Conservation (phyloP, 2,329 filamentous ascomycete genomes). For the Ophiostoma australiae region DNA sequence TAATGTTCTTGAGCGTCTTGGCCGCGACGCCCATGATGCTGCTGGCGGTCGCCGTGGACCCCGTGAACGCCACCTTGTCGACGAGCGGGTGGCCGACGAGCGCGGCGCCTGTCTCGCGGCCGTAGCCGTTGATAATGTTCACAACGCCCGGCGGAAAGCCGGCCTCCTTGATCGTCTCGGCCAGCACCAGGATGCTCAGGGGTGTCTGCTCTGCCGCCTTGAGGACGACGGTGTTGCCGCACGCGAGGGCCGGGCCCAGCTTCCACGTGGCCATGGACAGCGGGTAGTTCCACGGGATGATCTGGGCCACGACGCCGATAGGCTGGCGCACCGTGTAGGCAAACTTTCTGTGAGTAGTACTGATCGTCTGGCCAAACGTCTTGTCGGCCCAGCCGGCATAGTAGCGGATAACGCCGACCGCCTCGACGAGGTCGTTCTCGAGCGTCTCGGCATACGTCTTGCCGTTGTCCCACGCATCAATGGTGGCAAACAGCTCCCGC, state of each 20-base stretch:
- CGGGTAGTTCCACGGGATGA: constrained; percentile 72
- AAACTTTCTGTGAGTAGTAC: constrained; percentile 55
- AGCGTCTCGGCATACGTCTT: constrained; percentile 45
- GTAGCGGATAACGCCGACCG: constrained; percentile 54
- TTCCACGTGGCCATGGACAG: constrained; percentile 67
- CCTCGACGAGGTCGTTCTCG: constrained; percentile 17
- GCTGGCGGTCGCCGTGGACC: constrained; percentile 60
- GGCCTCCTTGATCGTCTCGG: constrained; percentile 59
- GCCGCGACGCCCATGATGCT: constrained; percentile 64
- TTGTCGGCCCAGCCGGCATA: constrained; percentile 71
- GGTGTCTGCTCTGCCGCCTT: constrained; percentile 61
- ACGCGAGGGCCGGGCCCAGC: constrained; percentile 59
- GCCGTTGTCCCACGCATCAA: constrained; percentile 77
- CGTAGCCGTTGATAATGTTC: constrained; percentile 65
- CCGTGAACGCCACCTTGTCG: constrained; percentile 70
- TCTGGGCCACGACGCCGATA: constrained; percentile 62
- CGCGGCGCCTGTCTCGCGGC: constrained; percentile 60
- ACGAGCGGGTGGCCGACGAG: constrained; percentile 59
- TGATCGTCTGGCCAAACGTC: constrained; percentile 65
- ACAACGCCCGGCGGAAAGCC: constrained; percentile 70
- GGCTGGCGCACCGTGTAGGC: constrained; percentile 66
- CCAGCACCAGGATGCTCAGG: constrained; percentile 56
- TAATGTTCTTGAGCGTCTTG: constrained; percentile 55
- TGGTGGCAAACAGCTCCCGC: constrained; percentile 37
- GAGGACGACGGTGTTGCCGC: constrained; percentile 56